phyloP scores from a whole-genome alignment of 2,329 filamentous ascomycete genomes.

The Fusarium verrucosum region DNA sequence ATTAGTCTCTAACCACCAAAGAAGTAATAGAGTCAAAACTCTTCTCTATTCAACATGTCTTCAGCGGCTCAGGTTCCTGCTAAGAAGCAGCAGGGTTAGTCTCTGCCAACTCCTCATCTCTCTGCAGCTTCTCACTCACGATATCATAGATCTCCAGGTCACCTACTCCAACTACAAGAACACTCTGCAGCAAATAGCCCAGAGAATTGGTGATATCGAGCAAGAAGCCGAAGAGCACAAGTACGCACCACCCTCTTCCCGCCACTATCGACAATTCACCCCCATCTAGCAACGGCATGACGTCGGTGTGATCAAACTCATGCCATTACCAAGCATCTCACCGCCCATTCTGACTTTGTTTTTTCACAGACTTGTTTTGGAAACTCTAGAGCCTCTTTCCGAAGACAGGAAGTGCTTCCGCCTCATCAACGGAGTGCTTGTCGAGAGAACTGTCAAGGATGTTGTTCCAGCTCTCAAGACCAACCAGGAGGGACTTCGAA shows the following conservation, averaged over 20 bases:
- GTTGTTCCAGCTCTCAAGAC: conserved; percentile 91
- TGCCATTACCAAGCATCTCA: conserved; percentile 47
- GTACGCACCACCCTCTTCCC: conserved; percentile 61
- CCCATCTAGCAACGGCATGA: conserved; percentile 22
- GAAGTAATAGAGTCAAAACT: neutral
- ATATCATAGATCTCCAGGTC: conserved; percentile 73
- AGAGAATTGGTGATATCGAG: conserved; percentile 97
- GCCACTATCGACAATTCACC: conserved; percentile 24
- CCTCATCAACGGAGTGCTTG: conserved; percentile 96
- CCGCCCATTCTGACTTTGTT: conserved; percentile 43
- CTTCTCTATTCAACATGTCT: conserved; percentile 53
- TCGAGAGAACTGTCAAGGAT: conserved; percentile 93
- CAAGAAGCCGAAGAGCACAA: conserved; percentile 98
- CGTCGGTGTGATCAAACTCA: conserved; percentile 26
- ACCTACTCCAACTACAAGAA: conserved; percentile 83
- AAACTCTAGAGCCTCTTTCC: conserved; percentile 85
- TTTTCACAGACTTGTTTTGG: conserved; percentile 82
- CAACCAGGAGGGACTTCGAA: conserved; percentile 92
- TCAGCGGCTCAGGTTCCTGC: conserved; percentile 59
- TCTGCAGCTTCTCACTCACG: conserved; percentile 25
- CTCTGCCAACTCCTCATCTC: neutral
- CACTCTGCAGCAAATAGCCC: conserved; percentile 87
- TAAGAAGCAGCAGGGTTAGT: conserved; percentile 78
- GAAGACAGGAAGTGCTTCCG: conserved; percentile 95
- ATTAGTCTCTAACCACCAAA: conserved; percentile 21